These are phyloP conservation scores for Rhizophagus clarus DNA, from an alignment of 192 early-diverging fungal species.

Conservation along the genomic window DNA sequence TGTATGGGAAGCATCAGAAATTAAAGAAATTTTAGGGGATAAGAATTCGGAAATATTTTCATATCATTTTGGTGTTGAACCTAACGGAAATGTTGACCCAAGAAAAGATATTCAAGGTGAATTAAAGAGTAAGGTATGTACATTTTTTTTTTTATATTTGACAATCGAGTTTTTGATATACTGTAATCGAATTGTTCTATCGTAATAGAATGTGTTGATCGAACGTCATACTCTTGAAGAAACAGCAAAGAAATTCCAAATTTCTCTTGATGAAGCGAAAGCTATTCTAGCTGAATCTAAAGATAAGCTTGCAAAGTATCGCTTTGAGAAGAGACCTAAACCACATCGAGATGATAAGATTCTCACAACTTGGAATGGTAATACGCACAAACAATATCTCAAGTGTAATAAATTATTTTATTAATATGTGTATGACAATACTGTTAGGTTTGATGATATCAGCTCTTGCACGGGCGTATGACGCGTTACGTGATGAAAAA, in stretches of 20 bases:
- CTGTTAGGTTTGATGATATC: constrained; percentile 56
- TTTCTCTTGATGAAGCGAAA: constrained; percentile 34
- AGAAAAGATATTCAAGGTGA: constrained; percentile 61
- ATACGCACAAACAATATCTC: too few species aligned
- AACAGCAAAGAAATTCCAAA: constrained; percentile 42
- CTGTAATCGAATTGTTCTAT: not conserved
- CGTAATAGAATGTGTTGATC: constrained; percentile 57
- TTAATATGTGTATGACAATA: not conserved
- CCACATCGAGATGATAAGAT: constrained; percentile 68
- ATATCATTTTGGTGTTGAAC: constrained; percentile 50
- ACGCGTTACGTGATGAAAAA: constrained; percentile 36
- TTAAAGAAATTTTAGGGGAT: constrained; percentile 42
- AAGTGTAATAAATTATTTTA: too few species aligned
- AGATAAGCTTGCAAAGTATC: constrained; percentile 45
- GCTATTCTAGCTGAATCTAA: constrained; percentile 38
- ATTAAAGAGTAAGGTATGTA: constrained; percentile 51
- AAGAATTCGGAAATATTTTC: constrained; percentile 46
- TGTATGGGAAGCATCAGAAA: constrained; percentile 59
- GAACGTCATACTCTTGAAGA: constrained; percentile 42
- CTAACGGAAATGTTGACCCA: constrained; percentile 57
- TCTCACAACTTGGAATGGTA: constrained; percentile 64
- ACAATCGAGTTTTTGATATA: too few species aligned
- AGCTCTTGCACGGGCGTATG: constrained; percentile 45
- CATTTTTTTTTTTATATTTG: not conserved
- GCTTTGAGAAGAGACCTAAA: constrained; percentile 46